Base-by-base conservation (phyloP, 352 stramenopile genomes). In the Globisporangium yorkense region DNA sequence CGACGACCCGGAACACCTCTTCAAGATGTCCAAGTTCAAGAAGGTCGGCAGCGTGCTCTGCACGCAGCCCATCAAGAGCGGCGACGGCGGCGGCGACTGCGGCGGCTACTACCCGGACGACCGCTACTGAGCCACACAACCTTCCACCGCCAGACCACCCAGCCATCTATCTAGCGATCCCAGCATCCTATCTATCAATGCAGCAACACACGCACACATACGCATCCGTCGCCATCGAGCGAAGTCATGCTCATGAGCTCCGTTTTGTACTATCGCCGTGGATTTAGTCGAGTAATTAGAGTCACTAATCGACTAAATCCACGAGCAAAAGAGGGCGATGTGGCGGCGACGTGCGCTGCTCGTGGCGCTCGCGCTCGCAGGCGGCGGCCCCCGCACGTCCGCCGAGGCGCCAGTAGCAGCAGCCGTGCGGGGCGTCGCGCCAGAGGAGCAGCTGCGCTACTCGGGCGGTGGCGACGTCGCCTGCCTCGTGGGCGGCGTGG, bases 11-110 rank as follows among this genome's bases (percentile, higher is more conserved):
- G 51, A 58, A 4, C 58, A 64, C 16, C 68, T 78, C 3, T 93
- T 93, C 73, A 93, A 93, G 54, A 90, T 93, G 84, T 83, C 79
- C 66, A 93, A 93, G 66, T 93, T 93, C 64, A 88, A 86, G 61
- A 84, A 85, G 31, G 79, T 93, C 18, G 78, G 75, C 40, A 74
- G 74, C 45, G 76, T 82, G 29, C 51, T 91, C 9, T 79, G 64
- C 59, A 92, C 84, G 48, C 84, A 93, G 43, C 80, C 84, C 3
- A 47, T 12, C 43, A 47, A 47, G 9, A 72, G 60, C 21, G 61
- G 63, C 33, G 39, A 56, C 51, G 63, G 24, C 24, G 24, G 24
- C 24, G 24, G 1, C 24, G 24, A 49, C 29, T 20, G n/a, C 16
- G 10, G 12, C 27, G 53, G 45, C 33, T 55, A 59, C 29, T 60